Percentiles rank a stretch among this genome's conserved stretches.
Evolutionary conservation across 179 eudicot species (phyloP).

Genomic region (Corrigiola litoralis): DNA sequence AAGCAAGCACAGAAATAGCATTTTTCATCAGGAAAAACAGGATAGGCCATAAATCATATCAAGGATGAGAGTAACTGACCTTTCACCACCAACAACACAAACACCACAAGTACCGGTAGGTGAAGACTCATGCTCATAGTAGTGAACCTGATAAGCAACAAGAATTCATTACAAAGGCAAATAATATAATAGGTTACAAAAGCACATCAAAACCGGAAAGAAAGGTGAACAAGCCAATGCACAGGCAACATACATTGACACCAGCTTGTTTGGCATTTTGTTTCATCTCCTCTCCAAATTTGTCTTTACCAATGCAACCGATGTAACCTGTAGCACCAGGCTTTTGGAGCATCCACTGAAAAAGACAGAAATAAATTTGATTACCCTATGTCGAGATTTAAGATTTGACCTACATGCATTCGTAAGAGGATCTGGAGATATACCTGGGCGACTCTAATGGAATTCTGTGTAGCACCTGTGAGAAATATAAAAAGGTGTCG

Average conservation of each 20-base stretch:
- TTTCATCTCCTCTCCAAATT: constrained; percentile 90
- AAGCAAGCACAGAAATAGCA: not conserved
- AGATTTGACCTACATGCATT: not conserved
- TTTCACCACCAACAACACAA: constrained; percentile 85
- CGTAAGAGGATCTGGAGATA: not conserved
- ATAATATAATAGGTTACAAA: not conserved
- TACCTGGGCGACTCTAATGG: constrained; percentile 95
- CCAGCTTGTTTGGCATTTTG: constrained; percentile 59
- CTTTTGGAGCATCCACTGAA: constrained; percentile 91
- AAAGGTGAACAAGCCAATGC: not conserved
- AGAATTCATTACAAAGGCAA: constrained; percentile 1
- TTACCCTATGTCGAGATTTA: not conserved
- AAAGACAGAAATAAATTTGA: constrained; percentile 4
- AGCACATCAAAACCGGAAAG: not conserved
- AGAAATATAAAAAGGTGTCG: not conserved
- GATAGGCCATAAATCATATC: not conserved
- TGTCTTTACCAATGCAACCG: constrained; percentile 95
- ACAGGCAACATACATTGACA: constrained; percentile 51
- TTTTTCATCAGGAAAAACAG: not conserved
- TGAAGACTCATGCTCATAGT: constrained; percentile 76
- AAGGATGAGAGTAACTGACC: constrained; percentile 42
- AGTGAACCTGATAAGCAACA: constrained; percentile 55
- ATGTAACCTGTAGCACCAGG: constrained; percentile 86
- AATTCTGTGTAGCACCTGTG: constrained; percentile 93
- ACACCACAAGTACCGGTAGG: constrained; percentile 96